These are phyloP conservation scores for Rhodotorula taiwanensis DNA, from an alignment of 768 basidiomycete genomes.

Conservation along the genomic window DNA sequence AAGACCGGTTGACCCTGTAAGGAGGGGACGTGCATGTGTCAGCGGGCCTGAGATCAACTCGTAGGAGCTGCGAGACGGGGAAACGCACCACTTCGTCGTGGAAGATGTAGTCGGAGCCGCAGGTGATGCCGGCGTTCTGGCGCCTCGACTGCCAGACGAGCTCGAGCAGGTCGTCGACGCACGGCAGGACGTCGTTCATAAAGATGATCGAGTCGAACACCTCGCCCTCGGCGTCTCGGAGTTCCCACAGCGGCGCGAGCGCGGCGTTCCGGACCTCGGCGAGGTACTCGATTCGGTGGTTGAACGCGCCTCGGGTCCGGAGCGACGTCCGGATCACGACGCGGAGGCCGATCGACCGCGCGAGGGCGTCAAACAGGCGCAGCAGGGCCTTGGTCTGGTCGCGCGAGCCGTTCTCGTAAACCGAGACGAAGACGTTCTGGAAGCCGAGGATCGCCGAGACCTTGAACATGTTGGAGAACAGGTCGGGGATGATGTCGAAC, in stretches of 20 bases:
- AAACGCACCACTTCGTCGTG: constrained; percentile 77
- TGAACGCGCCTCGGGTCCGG: constrained; percentile 90
- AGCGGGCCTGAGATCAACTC: background rate
- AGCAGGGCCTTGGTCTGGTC: constrained; percentile 98
- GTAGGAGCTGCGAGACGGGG: too few species aligned
- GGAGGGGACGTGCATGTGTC: background rate
- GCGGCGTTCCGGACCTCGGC: constrained; percentile 99
- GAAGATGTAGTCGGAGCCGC: constrained; percentile 98
- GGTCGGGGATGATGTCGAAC: constrained; percentile 95
- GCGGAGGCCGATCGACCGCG: constrained; percentile 79
- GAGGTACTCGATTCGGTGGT: constrained; percentile 98
- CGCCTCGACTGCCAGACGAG: constrained; percentile 88
- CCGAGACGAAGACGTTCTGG: constrained; percentile 96
- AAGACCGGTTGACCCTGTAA: constrained; percentile 74
- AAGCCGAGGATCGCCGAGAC: constrained; percentile 85
- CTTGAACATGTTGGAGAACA: constrained; percentile 92
- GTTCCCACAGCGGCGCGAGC: constrained; percentile 87
- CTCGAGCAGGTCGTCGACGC: constrained; percentile 94
- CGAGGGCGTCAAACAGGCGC: constrained; percentile 88
- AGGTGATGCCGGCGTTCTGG: constrained; percentile 97
- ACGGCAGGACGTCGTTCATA: constrained; percentile 99
- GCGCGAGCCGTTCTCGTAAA: constrained; percentile 98
- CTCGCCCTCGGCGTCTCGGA: constrained; percentile 83
- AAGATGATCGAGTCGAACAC: constrained; percentile 94
- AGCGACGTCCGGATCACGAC: constrained; percentile 87